phyloP scores from a whole-genome alignment of 106 monocot genomes.

The Dendrobium nobile region DNA sequence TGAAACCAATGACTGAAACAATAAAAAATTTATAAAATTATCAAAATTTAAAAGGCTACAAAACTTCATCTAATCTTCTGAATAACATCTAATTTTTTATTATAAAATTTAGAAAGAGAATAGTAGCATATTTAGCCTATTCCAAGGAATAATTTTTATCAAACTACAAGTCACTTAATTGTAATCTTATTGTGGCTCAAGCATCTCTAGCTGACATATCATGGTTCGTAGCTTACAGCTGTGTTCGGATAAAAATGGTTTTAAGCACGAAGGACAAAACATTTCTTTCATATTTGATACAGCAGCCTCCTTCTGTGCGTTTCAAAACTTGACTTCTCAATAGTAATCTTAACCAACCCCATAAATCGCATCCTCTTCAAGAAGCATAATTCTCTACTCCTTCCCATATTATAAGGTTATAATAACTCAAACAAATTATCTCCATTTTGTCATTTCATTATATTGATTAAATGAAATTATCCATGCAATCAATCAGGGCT shows the following conservation, averaged over 20 bases:
- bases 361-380: conserved; percentile 1
- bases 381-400: not conserved
- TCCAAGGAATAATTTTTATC: not conserved
- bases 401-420: not conserved
- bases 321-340: not conserved
- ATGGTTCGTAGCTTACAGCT: not conserved
- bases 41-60: no score
- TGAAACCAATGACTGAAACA: no score
- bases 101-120: no score
- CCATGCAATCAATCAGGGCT: not conserved
- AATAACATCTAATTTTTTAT: no score
- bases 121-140: not conserved
- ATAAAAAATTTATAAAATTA: no score
- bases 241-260: not conserved
- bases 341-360: not conserved
- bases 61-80: no score
- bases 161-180: not conserved
- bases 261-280: not conserved
- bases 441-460: not conserved
- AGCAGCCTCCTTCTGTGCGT: not conserved
- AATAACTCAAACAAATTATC: not conserved
- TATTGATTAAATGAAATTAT: not conserved
- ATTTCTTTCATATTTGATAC: not conserved
- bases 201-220: not conserved
- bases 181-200: not conserved